Evolutionary conservation across 2,329 filamentous ascomycete species (phyloP).

Genomic region (Beauveria pseudobassiana): DNA sequence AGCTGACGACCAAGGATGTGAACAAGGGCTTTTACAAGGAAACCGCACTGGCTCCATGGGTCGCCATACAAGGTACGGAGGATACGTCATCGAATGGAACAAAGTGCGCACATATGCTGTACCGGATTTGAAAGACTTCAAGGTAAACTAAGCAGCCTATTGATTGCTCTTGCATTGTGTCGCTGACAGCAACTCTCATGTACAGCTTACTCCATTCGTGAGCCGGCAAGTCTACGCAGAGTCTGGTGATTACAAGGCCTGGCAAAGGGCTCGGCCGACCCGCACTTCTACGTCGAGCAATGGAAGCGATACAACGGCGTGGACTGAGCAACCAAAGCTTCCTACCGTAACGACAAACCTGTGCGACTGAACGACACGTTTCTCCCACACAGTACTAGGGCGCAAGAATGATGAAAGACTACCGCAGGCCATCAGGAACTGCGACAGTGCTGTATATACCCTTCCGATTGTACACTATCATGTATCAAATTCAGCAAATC

Average conservation of each 20-base stretch:
- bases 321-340: conserved; percentile 31
- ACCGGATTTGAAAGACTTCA: conserved; percentile 63
- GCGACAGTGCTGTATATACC: conserved; percentile 17
- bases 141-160: conserved; percentile 41
- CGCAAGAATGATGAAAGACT: neutral
- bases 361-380: neutral
- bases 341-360: neutral
- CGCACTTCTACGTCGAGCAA: conserved; percentile 53
- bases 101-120: conserved; percentile 90
- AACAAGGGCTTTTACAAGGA: conserved; percentile 95
- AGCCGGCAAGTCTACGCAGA: conserved; percentile 48
- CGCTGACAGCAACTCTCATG: neutral
- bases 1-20: conserved; percentile 86
- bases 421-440: conserved; percentile 13
- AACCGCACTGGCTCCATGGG: conserved; percentile 85
- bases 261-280: conserved; percentile 49
- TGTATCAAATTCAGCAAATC: neutral
- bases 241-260: conserved; percentile 47
- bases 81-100: conserved; percentile 73
- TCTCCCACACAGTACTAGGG: neutral
- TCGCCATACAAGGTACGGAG: conserved; percentile 72
- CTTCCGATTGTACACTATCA: conserved; percentile 5
- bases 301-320: conserved; percentile 64
- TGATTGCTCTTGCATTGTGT: neutral
- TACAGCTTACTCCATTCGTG: conserved; percentile 73